Evolutionary conservation across 2,329 filamentous ascomycete genomes (phyloP).

Genomic region (Xylaria sp.): DNA sequence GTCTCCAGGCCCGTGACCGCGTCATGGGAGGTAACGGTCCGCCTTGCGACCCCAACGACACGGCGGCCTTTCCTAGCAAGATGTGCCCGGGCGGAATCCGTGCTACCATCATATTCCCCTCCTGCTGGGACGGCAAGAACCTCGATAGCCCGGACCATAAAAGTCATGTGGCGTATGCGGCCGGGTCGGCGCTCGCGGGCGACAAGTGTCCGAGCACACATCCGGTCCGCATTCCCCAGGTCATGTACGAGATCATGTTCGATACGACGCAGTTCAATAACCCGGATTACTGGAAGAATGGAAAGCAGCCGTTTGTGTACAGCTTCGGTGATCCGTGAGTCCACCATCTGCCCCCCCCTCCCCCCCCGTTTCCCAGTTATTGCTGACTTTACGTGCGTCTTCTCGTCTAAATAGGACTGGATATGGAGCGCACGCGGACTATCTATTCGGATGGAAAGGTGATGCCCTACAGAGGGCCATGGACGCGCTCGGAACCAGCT

Average conservation of each 20-base stretch:
- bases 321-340: conserved; percentile 24
- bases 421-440: neutral
- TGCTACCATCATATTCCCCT: conserved; percentile 21
- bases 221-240: conserved; percentile 21
- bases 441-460: conserved; percentile 13
- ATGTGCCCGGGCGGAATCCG: conserved; percentile 21
- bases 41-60: conserved; percentile 11
- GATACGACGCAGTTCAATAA: conserved; percentile 24
- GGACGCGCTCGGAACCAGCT: conserved; percentile 15
- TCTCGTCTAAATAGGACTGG: neutral
- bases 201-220: conserved; percentile 16
- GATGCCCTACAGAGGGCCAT: conserved; percentile 18
- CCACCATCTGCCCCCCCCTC: neutral
- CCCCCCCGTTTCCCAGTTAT: neutral
- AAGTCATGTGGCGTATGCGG: conserved; percentile 37
- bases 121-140: conserved; percentile 47
- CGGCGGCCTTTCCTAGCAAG: conserved; percentile 16
- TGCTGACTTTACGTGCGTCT: neutral
- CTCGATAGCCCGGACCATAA: conserved; percentile 46
- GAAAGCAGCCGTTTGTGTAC: conserved; percentile 21
- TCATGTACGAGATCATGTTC: conserved; percentile 27
- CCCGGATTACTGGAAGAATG: conserved; percentile 16
- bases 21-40: conserved; percentile 19
- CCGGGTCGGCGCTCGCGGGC: conserved; percentile 21
- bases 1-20: conserved; percentile 15